Evolutionary conservation across 352 stramenopile genomes (phyloP), one percentile per base, ranked within the genome.

Genomic region (Pythium brassicae): DNA sequence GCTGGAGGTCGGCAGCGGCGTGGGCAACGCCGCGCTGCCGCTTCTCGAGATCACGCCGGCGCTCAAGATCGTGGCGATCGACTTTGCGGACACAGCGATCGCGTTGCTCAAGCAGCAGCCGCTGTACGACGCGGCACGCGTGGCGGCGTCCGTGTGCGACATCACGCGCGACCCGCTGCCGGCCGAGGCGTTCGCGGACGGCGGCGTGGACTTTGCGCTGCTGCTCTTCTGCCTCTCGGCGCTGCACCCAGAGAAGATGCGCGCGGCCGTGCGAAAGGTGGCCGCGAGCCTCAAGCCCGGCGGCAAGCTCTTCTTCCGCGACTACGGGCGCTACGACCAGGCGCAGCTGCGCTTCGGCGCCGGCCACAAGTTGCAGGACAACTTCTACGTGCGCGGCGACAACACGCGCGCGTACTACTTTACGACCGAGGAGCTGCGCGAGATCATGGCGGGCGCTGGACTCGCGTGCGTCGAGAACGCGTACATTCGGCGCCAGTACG

Each of bases 361-460:
- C 15, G 86, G 82, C 32, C 80, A 88, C 63, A 92, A 96, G 52
- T 72, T 98, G 25, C 86, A 94, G 50, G 86, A 98, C 2, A 98
- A 98, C 62, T 97, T 97, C 45, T 98, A 98, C 74, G 81, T 96
- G 37, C 93, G 96, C 53, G 78, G 95, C 62, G 95, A 98, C 76
- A 97, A 97, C 58, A 98, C 95, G 4, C 87, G 91, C 27, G 95
- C 90, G 57, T 98, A 98, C 71, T 98, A 98, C 68, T 98, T 98
- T 52, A 91, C 85, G 44, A 86, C 73, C 6, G 79, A 93, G 27
- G 80, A 95, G 64, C 54, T 95, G n/a, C 54, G 71, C 25, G 55
- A 76, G n/a, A 58, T 95, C 25, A 86, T 90, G 48, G 68, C 62
- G 0, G 59, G 66, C 2, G 81, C 76, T 14, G 86, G 86, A 0